Base-by-base conservation (phyloP, 2,329 filamentous ascomycete genomes). In the Chaetoscypha palmicola region DNA sequence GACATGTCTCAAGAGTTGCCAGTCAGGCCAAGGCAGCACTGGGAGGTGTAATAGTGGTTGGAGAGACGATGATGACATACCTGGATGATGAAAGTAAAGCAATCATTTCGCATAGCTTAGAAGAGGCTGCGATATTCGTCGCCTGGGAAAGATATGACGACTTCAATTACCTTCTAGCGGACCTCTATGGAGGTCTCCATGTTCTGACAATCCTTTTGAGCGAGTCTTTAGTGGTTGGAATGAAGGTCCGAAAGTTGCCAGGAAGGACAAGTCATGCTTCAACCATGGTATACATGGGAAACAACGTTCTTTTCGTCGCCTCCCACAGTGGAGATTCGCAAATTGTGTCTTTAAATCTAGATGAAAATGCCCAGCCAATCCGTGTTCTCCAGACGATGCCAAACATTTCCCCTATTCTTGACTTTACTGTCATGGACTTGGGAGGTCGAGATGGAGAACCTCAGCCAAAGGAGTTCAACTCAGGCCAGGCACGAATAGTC, bases 341-440 rank as follows among this genome's bases (percentile, higher is more conserved):
- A 60, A 73, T 97, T 7, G 76, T 92, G 37, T 72, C 70, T 38
- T 74, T 89, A 42, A 64, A 68, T 34, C 70, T 82, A 23, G 30
- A 41, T 1, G 74, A 68, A 16, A 42, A 47, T 1, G 46, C 55
- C 21, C 54, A 60, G 19, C 43, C 19, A n/a, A 51, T 90, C 47
- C 71, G 81, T 37, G 64, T 90, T 3, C 63, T 92, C 8, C 88
- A 95, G 59, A 83, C 79, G 0, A 72, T 94, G 44, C 69, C 77
- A 3, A 98, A 95, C 59, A 87, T 97, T 55, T 89, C 86, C 0
- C 92, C 92, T 0, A 86, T 98, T 32, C 68, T 97, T 30, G 92
- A 98, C 61, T 96, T 98, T 56, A 83, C 86, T 1, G 79, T 98
- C 12, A 95, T 97, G 88, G 92, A 97, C 58, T 85, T 97, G 73